Percentiles rank a stretch among this genome's conserved stretches.
Conservation (phyloP, 2,329 filamentous ascomycete genomes). For the Epichloe scottii region DNA sequence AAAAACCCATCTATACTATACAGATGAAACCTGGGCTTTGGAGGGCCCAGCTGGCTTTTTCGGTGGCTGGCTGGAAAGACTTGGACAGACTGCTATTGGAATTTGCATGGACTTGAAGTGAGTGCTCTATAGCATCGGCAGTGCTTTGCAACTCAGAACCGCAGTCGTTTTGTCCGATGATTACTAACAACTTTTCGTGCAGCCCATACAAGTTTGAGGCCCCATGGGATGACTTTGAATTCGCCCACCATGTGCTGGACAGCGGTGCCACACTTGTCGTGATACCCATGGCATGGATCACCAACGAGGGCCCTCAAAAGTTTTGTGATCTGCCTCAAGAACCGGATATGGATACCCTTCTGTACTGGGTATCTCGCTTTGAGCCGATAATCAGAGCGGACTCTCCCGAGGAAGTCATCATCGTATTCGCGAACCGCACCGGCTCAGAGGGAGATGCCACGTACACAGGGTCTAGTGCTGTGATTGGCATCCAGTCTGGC, state of each 20-base stretch:
- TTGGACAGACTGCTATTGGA: constrained; percentile 38
- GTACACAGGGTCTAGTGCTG: constrained; percentile 64
- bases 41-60: constrained; percentile 42
- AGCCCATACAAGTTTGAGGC: constrained; percentile 27
- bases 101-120: constrained; percentile 56
- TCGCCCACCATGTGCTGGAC: constrained; percentile 43
- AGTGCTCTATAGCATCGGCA: constrained; percentile 8
- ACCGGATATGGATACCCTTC: constrained; percentile 60
- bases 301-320: constrained; percentile 33
- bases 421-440: constrained; percentile 59
- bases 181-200: too few relatives aligned
- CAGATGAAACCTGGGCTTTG: constrained; percentile 49
- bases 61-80: constrained; percentile 21
- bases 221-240: constrained; percentile 28
- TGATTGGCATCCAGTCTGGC: constrained; percentile 52
- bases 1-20: constrained; percentile 46
- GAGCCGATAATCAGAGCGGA: constrained; percentile 48
- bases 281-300: constrained; percentile 69
- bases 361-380: constrained; percentile 63
- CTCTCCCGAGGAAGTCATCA: constrained; percentile 44
- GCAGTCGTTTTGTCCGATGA: too few relatives aligned
- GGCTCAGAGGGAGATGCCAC: constrained; percentile 53
- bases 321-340: constrained; percentile 38
- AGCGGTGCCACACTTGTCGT: constrained; percentile 49
- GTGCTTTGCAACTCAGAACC: too few relatives aligned